phyloP scores from a whole-genome alignment of 2,329 filamentous ascomycete genomes.

The Arachnopeziza araneosa region DNA sequence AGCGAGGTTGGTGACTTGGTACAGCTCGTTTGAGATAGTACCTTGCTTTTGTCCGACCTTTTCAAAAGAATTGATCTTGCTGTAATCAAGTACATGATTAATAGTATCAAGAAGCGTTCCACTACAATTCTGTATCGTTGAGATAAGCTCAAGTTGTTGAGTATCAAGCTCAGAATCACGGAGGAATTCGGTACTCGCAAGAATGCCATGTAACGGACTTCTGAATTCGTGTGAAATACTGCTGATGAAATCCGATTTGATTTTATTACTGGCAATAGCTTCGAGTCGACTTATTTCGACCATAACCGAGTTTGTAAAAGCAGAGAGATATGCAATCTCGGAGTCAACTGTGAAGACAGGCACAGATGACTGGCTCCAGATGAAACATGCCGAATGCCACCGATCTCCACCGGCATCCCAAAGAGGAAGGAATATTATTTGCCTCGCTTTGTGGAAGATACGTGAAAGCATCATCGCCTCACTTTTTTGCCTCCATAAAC shows the following conservation, averaged over 20 bases:
- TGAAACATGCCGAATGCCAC: conserved; percentile 26
- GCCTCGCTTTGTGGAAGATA: conserved; percentile 25
- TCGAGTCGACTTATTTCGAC: conserved; percentile 26
- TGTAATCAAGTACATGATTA: conserved; percentile 48
- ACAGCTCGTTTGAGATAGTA: conserved; percentile 24
- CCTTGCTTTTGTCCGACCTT: conserved; percentile 18
- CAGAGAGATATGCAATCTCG: conserved; percentile 22
- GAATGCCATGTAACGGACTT: conserved; percentile 39
- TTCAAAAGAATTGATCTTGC: conserved; percentile 44
- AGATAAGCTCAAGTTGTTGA: conserved; percentile 40
- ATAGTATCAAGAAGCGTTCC: conserved; percentile 47
- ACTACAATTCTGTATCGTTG: conserved; percentile 45
- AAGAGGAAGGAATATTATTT: conserved; percentile 28
- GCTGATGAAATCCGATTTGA: conserved; percentile 27
- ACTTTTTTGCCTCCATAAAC: conserved; percentile 16
- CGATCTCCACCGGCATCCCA: conserved; percentile 27
- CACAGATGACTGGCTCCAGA: conserved; percentile 20
- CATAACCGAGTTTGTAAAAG: conserved; percentile 26
- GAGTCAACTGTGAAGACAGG: conserved; percentile 25
- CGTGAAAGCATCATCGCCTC: conserved; percentile 24
- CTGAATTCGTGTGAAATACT: conserved; percentile 28
- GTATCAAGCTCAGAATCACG: conserved; percentile 42
- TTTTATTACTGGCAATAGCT: conserved; percentile 23
- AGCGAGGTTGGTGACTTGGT: conserved; percentile 24
- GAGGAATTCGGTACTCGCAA: conserved; percentile 47